Evolutionary conservation across 2,329 filamentous ascomycete genomes (phyloP), one percentile per base, ranked within the genome.

Genomic region (Diaporthe australafricana): DNA sequence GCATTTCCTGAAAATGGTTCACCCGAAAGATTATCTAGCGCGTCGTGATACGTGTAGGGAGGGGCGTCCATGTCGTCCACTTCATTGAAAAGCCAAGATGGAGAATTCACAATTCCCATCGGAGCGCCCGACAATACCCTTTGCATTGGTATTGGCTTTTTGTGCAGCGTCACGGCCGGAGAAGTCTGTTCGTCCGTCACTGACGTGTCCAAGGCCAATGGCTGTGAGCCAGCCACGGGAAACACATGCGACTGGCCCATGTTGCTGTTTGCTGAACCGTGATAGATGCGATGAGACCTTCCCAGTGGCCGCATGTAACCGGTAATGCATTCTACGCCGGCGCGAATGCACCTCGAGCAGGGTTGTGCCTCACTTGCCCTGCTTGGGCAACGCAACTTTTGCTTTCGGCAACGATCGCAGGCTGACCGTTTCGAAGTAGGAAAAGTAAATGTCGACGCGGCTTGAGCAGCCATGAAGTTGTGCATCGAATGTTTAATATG

Each of bases 401-500:
- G 56, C 38, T 45, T 60, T 45, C 56, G 56, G 56, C 56, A 60
- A 30, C 38, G 56, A 45, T 60, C 56, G 17, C 56, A 60, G 25
- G 56, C 56, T 20, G 56, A 60, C 30, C 56, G 38, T 45, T 60
- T 60, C 22, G 20, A 27, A 6, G 56, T 60, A 20, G 56, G 22
- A 16, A 60, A 60, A 22, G 40, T 60, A 45, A 60, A 60, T 27
- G 38, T 60, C 22, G 56, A 60, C 16, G 22, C 16, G 14, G 22
- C 16, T 60, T 16, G 38, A 30, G 56, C 17, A 45, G 38, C 56
- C 56, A 60, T 60, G 55, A 9, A 25, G 3, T 40, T 2, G 16
- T 57, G 8, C 17, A 9, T 2, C 3, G 9, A 27, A 1, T 45
- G 27, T 55, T 6, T 16, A 30, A 25, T 11, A 17, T 22, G 32